A percentile compares a stretch with the other conserved stretches of the same genome.
Conservation (phyloP, 495 filamentous ascomycete genomes). For the Choiromyces venosus region DNA sequence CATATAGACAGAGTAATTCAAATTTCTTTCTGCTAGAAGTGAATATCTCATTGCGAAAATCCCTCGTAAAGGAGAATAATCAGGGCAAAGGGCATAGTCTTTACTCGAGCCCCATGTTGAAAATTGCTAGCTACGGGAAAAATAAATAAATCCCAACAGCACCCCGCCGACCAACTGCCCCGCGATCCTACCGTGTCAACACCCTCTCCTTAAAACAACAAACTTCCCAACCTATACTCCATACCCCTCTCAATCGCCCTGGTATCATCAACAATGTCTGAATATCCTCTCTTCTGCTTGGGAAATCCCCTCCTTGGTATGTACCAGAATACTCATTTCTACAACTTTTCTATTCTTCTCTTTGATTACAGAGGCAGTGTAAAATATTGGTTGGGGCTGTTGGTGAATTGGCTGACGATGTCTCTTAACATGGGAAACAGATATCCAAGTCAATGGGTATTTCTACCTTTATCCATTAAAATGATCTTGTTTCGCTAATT, state of each 20-base stretch:
- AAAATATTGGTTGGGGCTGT: not conserved
- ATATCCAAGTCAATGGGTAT: slow-evolving; percentile 84
- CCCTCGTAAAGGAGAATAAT: not conserved
- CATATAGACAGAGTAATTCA: not conserved
- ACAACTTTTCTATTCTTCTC: not conserved
- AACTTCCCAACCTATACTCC: not conserved
- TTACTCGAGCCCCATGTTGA: not conserved
- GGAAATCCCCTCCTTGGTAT: slow-evolving; percentile 94
- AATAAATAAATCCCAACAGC: not conserved
- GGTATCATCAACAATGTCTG: slow-evolving; percentile 37
- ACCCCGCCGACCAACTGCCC: not conserved
- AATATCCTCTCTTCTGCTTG: slow-evolving; percentile 79
- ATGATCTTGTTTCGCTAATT: slow-evolving; percentile 27
- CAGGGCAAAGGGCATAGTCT: not conserved
- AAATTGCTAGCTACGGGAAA: not conserved
- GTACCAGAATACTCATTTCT: slow-evolving; percentile 36
- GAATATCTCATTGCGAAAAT: not conserved
- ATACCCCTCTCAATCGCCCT: not conserved
- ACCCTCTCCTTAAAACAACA: slow-evolving; percentile 10
- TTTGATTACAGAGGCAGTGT: not conserved
- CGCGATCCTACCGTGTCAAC: not conserved
- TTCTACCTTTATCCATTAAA: slow-evolving; percentile 18
- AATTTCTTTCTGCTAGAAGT: not conserved
- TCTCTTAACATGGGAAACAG: slow-evolving; percentile 45
- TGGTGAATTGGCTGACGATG: slow-evolving; percentile 4